Evolutionary conservation across 805 yeast species (phyloP).

Genomic region (Vanderwaltozyma yarrowii): DNA sequence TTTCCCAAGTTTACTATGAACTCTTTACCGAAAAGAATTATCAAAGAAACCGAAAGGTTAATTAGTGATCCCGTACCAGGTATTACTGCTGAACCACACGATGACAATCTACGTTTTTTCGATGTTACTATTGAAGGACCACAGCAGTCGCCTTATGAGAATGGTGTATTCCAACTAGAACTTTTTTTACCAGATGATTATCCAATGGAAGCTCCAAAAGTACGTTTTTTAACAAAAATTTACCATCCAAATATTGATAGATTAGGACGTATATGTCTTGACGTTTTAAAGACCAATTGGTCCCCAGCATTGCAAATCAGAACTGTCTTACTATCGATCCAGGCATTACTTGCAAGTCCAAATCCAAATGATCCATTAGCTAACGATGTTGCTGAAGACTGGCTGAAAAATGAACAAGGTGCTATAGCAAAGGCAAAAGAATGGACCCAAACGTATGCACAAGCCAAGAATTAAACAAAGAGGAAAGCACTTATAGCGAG

Average conservation of each 20-base stretch:
- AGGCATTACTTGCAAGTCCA: constrained; percentile 89
- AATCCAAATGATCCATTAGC: constrained; percentile 98
- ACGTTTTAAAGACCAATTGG: constrained; percentile 93
- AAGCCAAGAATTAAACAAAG: constrained; percentile 5
- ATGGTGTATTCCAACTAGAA: constrained; percentile 71
- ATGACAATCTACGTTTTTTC: constrained; percentile 86
- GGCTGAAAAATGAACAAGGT: constrained; percentile 75
- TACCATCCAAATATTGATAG: constrained; percentile 96
- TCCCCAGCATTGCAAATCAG: constrained; percentile 95
- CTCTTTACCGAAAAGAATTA: constrained; percentile 79
- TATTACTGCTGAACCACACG: constrained; percentile 85
- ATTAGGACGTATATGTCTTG: constrained; percentile 90
- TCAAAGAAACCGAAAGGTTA: constrained; percentile 88
- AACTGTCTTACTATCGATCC: constrained; percentile 82
- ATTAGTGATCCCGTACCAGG: constrained; percentile 96
- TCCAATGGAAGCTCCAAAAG: constrained; percentile 97
- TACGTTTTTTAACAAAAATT: constrained; percentile 83
- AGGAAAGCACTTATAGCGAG: too few species aligned
- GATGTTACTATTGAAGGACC: constrained; percentile 93
- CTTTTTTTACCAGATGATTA: constrained; percentile 91
- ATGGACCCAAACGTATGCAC: constrained; percentile 34
- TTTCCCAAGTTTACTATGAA: too few species aligned
- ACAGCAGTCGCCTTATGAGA: constrained; percentile 82
- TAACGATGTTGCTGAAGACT: constrained; percentile 93
- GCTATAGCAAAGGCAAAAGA: constrained; percentile 70